Conservation (phyloP, 2,329 filamentous ascomycete genomes). For the Metarhizium humberi region DNA sequence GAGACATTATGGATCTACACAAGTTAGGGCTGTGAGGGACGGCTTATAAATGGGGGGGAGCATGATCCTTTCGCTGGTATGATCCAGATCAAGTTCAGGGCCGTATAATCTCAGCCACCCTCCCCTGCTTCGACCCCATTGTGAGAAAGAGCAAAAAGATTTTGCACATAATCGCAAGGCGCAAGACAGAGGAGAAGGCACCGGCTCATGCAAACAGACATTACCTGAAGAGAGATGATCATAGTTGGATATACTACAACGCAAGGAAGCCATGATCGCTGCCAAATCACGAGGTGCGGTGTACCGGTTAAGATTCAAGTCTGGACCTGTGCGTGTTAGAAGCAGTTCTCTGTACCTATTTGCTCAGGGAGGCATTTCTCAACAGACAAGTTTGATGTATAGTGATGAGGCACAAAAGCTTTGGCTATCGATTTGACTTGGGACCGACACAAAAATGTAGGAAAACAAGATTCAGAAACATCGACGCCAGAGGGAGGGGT, state of each 20-base stretch:
- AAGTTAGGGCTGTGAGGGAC: conserved; percentile 19
- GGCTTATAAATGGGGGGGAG: conserved; percentile 38
- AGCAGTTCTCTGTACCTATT: neutral
- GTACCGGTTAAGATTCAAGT: conserved; percentile 15
- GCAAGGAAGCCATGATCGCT: conserved; percentile 25
- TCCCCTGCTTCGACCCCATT: conserved; percentile 8
- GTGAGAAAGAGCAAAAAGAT: neutral
- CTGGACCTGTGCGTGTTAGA: conserved; percentile 7
- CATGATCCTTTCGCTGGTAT: conserved; percentile 99
- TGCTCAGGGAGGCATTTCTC: neutral
- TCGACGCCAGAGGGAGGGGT: neutral
- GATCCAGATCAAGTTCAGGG: conserved; percentile 94
- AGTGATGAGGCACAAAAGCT: neutral
- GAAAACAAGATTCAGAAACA: neutral
- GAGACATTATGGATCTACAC: conserved; percentile 56
- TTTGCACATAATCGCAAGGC: neutral
- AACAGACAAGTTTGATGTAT: neutral
- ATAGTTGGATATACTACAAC: conserved; percentile 26
- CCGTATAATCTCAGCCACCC: conserved; percentile 76
- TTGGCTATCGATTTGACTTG: neutral
- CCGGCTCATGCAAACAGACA: conserved; percentile 53
- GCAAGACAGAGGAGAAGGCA: conserved; percentile 28
- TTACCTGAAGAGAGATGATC: conserved; percentile 31
- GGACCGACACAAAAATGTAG: neutral
- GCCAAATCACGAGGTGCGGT: conserved; percentile 11